Evolutionary conservation across 345 rosid species (phyloP).

Genomic region (Salix brachista): DNA sequence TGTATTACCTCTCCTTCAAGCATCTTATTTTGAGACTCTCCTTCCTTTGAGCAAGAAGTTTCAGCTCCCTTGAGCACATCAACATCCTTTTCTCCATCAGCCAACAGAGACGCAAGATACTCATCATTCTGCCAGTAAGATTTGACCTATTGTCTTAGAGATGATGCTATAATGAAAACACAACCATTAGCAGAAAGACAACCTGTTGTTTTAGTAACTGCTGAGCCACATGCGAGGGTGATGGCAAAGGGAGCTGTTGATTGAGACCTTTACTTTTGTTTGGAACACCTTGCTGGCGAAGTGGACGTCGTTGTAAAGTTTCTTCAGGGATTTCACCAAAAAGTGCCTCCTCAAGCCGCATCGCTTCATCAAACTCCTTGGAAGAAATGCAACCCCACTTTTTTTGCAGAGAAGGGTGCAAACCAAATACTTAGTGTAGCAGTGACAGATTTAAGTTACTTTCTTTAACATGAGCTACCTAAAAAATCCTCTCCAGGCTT

Average conservation of each 20-base stretch:
- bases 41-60: slow-evolving; percentile 19
- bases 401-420: slow-evolving; percentile 10
- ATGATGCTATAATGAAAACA: slow-evolving; percentile 5
- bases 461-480: slow-evolving; percentile 6
- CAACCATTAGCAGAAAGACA: neutral
- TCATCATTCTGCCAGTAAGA: slow-evolving; percentile 39
- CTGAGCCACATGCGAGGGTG: slow-evolving; percentile 25
- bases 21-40: slow-evolving; percentile 22
- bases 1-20: slow-evolving; percentile 28
- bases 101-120: slow-evolving; percentile 37
- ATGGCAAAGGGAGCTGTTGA: slow-evolving; percentile 16
- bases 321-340: slow-evolving; percentile 42
- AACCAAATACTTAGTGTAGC: neutral
- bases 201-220: slow-evolving; percentile 41
- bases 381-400: slow-evolving; percentile 69
- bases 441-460: neutral
- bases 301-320: slow-evolving; percentile 18
- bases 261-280: slow-evolving; percentile 11
- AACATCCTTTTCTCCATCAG: slow-evolving; percentile 41
- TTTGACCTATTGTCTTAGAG: neutral
- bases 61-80: slow-evolving; percentile 30
- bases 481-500: slow-evolving; percentile 3
- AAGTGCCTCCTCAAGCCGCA: slow-evolving; percentile 55
- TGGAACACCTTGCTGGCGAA: slow-evolving; percentile 9
- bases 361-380: slow-evolving; percentile 61